A percentile compares a stretch with the other conserved stretches of the same genome.
phyloP scores from a whole-genome alignment of 148 eudicot species.

The Rhododendron molle region DNA sequence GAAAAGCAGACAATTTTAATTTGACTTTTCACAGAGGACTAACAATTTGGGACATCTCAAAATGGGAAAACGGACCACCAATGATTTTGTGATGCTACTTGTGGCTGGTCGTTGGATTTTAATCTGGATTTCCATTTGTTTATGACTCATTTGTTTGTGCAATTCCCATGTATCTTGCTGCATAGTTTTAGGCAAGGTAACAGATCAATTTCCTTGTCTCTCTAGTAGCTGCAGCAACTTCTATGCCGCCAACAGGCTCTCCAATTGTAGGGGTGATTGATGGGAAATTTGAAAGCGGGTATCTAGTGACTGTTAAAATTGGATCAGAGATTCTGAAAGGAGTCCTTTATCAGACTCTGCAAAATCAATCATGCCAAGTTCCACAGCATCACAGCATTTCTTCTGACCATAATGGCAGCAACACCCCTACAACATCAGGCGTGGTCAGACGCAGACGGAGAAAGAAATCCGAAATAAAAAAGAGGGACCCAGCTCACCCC shows the following conservation, averaged over 20 bases:
- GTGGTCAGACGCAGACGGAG: slow-evolving; percentile 43
- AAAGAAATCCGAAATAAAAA: slow-evolving; percentile 76
- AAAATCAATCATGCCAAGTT: slow-evolving; percentile 7
- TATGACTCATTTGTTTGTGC: not conserved
- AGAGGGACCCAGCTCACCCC: slow-evolving; percentile 87
- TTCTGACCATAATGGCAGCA: slow-evolving; percentile 7
- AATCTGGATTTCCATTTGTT: not conserved
- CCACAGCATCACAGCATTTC: slow-evolving; percentile 14
- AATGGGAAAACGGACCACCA: not conserved
- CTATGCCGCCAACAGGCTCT: slow-evolving; percentile 30
- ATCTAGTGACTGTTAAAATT: slow-evolving; percentile 75
- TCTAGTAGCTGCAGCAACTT: slow-evolving; percentile 16
- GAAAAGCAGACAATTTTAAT: not conserved
- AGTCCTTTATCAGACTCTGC: slow-evolving; percentile 63
- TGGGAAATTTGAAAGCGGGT: slow-evolving; percentile 96
- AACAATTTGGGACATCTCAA: not conserved
- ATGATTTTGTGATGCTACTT: not conserved
- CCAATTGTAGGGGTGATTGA: slow-evolving; percentile 78
- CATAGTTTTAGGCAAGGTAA: not conserved
- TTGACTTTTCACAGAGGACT: not conserved
- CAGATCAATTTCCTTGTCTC: not conserved
- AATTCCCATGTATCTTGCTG: not conserved
- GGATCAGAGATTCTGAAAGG: slow-evolving; percentile 76
- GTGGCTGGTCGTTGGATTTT: not conserved
- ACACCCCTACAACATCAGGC: slow-evolving; percentile 22